A percentile compares a stretch with the other conserved stretches of the same genome.
phyloP scores from a whole-genome alignment of 2,329 filamentous ascomycete species.

The Bipolaris gigantea region DNA sequence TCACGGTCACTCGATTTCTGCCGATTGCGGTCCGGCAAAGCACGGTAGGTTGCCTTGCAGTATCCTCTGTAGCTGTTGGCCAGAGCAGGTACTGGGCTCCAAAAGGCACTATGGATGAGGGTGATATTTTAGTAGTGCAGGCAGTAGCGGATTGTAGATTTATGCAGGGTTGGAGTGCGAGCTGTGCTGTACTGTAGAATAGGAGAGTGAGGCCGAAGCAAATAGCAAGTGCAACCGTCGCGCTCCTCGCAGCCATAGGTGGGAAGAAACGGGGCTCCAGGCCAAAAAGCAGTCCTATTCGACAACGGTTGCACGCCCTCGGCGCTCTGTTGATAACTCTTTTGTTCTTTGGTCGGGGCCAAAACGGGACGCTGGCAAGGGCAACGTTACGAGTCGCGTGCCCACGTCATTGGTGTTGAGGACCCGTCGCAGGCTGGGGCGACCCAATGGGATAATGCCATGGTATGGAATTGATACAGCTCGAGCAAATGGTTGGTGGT shows the following conservation, averaged over 20 bases:
- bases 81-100: constrained; percentile 29
- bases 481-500: constrained; percentile 8
- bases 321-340: not conserved
- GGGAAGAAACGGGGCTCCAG: not conserved
- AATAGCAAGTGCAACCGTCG: not conserved
- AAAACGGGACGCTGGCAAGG: not conserved
- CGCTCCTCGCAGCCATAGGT: not conserved
- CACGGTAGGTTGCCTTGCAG: not conserved
- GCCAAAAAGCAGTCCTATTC: no score
- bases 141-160: constrained; percentile 10
- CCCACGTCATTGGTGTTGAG: constrained; percentile 11
- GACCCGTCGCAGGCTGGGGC: not conserved
- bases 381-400: constrained; percentile 7
- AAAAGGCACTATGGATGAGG: constrained; percentile 32
- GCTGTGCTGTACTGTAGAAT: not conserved
- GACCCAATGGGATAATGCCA: constrained; percentile 6
- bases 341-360: not conserved
- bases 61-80: not conserved
- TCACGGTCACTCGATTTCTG: not conserved
- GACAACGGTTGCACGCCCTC: not conserved
- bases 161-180: not conserved
- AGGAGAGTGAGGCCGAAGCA: not conserved
- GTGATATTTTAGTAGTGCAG: constrained; percentile 32
- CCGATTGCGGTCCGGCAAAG: not conserved
- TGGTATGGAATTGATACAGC: constrained; percentile 5